These are phyloP conservation scores for Suillus plorans DNA, from an alignment of 768 basidiomycete genomes.

Conservation along the genomic window DNA sequence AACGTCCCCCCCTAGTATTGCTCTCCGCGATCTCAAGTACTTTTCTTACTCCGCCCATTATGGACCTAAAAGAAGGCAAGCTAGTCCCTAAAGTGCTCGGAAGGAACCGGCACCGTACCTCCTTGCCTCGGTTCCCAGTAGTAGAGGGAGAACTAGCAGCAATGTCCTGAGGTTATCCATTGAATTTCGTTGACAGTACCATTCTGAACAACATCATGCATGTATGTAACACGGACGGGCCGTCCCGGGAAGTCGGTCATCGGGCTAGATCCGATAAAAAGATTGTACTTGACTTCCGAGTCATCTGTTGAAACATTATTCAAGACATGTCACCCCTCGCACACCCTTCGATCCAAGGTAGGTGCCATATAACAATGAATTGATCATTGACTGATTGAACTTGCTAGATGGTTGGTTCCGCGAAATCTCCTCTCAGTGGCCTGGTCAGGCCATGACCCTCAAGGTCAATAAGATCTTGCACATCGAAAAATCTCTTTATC, in stretches of 20 bases:
- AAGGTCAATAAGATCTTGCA: slow-evolving; percentile 96
- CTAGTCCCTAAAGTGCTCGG: no score
- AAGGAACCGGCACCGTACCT: no score
- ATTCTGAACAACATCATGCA: no score
- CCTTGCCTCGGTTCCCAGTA: no score
- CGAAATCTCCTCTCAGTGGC: slow-evolving; percentile 95
- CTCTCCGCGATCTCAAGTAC: background rate
- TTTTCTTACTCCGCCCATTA: slow-evolving; percentile 6
- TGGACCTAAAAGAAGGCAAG: slow-evolving; percentile 2
- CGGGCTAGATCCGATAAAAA: no score
- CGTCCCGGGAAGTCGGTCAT: no score
- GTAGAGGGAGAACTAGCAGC: no score
- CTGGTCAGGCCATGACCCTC: slow-evolving; percentile 95
- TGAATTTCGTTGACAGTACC: no score
- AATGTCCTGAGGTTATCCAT: no score
- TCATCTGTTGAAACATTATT: no score
- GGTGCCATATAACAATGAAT: slow-evolving; percentile 1
- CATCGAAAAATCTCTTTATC: slow-evolving; percentile 88
- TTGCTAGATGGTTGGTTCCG: slow-evolving; percentile 89
- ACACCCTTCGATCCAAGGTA: slow-evolving; percentile 58
- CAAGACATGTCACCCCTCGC: slow-evolving; percentile 54
- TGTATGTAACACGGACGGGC: no score
- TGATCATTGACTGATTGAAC: slow-evolving; percentile 12
- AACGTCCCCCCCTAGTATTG: background rate
- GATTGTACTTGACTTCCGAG: no score